Conservation (phyloP, 2,329 filamentous ascomycete genomes). For the Sporothrix brunneoviolacea region DNA sequence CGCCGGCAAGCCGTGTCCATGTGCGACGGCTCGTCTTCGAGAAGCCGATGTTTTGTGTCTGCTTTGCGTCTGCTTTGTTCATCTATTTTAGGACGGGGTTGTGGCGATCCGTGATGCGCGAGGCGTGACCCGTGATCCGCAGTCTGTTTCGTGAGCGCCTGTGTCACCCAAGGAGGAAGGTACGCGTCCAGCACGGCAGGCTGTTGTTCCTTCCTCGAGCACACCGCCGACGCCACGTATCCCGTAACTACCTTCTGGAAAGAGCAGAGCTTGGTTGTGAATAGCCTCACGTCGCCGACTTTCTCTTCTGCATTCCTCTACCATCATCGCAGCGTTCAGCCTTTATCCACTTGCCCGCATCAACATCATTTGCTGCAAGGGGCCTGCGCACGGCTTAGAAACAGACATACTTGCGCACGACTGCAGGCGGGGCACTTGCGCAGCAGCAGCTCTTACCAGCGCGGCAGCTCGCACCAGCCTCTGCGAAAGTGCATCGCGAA, state of each 20-base stretch:
- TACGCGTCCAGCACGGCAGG: background rate
- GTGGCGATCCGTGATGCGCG: background rate
- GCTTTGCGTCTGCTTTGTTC: too few relatives aligned
- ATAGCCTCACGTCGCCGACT: background rate
- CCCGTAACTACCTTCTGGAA: too few relatives aligned
- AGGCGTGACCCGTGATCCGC: slow-evolving; percentile 6
- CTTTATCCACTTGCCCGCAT: background rate
- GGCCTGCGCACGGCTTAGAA: slow-evolving; percentile 7
- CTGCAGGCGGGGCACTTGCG: background rate
- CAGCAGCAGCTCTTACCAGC: background rate
- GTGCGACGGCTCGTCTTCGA: too few relatives aligned
- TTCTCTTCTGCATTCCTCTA: background rate
- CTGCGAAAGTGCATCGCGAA: too few relatives aligned
- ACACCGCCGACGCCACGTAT: too few relatives aligned
- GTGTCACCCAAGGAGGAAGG: slow-evolving; percentile 1
- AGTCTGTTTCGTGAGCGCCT: slow-evolving; percentile 1
- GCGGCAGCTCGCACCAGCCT: too few relatives aligned
- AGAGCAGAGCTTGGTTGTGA: too few relatives aligned
- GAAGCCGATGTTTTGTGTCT: too few relatives aligned
- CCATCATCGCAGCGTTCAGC: background rate
- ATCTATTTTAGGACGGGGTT: background rate
- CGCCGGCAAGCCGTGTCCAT: too few relatives aligned
- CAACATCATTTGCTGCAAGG: slow-evolving; percentile 11
- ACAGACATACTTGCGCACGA: slow-evolving; percentile 1
- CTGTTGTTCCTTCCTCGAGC: too few relatives aligned